Evolutionary conservation across 495 filamentous ascomycete genomes (phyloP).

Genomic region (Chaetomium fimeti): DNA sequence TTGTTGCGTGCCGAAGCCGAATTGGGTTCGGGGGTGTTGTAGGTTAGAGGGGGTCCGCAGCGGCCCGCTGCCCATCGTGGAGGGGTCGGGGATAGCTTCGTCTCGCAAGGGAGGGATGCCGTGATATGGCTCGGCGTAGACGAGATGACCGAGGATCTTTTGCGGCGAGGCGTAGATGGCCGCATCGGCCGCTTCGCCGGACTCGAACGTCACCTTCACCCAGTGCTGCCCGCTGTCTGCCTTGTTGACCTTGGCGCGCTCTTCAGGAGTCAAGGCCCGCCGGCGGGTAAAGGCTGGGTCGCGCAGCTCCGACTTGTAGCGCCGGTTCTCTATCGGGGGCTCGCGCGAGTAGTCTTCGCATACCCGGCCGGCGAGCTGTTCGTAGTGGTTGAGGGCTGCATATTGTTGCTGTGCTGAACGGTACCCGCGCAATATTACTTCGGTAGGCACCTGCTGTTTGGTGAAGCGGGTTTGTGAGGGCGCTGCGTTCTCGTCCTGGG

Average conservation of each 20-base stretch:
- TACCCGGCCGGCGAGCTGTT: constrained; percentile 73
- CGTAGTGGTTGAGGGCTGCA: constrained; percentile 81
- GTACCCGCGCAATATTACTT: constrained; percentile 84
- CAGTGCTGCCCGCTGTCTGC: constrained; percentile 79
- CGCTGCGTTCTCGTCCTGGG: constrained; percentile 34
- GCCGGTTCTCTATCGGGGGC: constrained; percentile 53
- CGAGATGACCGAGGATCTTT: constrained; percentile 68
- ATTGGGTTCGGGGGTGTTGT: constrained; percentile 19
- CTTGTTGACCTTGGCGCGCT: constrained; percentile 70
- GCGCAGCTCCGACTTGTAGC: constrained; percentile 61
- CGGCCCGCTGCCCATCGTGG: constrained; percentile 8
- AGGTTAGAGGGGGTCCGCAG: constrained; percentile 1
- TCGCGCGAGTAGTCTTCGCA: constrained; percentile 87
- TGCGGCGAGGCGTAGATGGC: constrained; percentile 75
- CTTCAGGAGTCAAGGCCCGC: constrained; percentile 60
- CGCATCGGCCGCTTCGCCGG: constrained; percentile 69
- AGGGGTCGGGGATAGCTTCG: constrained; percentile 34
- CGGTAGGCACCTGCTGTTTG: constrained; percentile 56
- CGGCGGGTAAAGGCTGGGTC: constrained; percentile 60
- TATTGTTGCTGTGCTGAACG: constrained; percentile 67
- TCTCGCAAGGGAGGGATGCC: constrained; percentile 68
- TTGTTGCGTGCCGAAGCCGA: constrained; percentile 17
- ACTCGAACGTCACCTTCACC: constrained; percentile 93
- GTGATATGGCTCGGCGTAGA: constrained; percentile 75
- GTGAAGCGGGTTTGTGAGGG: constrained; percentile 26